These are phyloP conservation scores for Heterobasidion parviporum DNA, from an alignment of 1,284 basidiomycete genomes.

Conservation along the genomic window DNA sequence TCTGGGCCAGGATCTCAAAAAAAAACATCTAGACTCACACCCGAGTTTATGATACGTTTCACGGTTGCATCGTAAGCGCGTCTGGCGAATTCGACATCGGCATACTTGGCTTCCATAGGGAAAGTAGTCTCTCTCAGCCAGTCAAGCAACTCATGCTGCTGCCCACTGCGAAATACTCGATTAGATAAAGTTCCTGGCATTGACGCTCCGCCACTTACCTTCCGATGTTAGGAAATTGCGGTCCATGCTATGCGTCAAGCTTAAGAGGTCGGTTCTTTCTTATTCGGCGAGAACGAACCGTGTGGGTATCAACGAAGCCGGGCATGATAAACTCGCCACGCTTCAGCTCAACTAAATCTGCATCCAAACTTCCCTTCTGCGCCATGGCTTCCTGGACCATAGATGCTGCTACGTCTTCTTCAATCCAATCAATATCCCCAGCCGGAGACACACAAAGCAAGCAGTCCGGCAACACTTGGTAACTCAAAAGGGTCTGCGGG, in stretches of 20 bases:
- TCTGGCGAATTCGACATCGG: conserved; percentile 65
- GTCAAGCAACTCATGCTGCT: conserved; percentile 81
- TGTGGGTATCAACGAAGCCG: conserved; percentile 88
- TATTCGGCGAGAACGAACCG: conserved; percentile 35
- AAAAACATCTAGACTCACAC: conserved; percentile 41
- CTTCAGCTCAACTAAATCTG: conserved; percentile 38
- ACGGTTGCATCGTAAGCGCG: conserved; percentile 72
- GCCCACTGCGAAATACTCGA: conserved; percentile 40
- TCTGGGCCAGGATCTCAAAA: conserved; percentile 1
- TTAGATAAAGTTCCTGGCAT: neutral
- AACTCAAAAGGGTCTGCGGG: conserved; percentile 45
- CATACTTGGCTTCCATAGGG: conserved; percentile 80
- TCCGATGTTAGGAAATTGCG: conserved; percentile 82
- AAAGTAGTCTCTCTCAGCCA: conserved; percentile 89
- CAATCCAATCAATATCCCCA: conserved; percentile 67
- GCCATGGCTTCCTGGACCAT: conserved; percentile 36
- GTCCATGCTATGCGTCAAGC: conserved; percentile 58
- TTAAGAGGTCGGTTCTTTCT: neutral
- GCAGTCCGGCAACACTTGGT: conserved; percentile 46
- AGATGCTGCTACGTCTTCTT: conserved; percentile 40
- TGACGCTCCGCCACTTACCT: conserved; percentile 31
- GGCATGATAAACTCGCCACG: conserved; percentile 80
- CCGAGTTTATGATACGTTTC: conserved; percentile 63
- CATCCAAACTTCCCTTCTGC: conserved; percentile 28
- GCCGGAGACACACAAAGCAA: conserved; percentile 49